Percentiles rank a stretch among this genome's conserved stretches.
Conservation (phyloP, 257 asterid species). For the Ligustrum vulgare region DNA sequence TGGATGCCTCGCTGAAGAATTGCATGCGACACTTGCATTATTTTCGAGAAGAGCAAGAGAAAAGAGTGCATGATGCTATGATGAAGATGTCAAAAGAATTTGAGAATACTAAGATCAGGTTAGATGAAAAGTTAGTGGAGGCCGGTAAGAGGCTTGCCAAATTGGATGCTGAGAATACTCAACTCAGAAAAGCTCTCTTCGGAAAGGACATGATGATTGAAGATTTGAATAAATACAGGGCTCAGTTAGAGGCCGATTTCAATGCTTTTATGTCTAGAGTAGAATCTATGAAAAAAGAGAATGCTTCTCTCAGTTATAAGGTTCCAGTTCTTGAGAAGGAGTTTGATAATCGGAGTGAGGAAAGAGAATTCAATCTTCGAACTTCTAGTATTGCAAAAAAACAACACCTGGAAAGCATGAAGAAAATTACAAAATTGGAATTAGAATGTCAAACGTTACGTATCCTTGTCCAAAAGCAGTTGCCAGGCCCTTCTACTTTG, state of each 20-base stretch:
- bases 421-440: slow-evolving; percentile 61
- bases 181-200: slow-evolving; percentile 50
- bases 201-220: slow-evolving; percentile 58
- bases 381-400: slow-evolving; percentile 55
- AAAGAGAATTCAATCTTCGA: slow-evolving; percentile 68
- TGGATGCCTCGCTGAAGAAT: slow-evolving; percentile 79
- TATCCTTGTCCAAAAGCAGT: slow-evolving; percentile 59
- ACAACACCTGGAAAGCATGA: slow-evolving; percentile 57
- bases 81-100: slow-evolving; percentile 53
- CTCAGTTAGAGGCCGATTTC: slow-evolving; percentile 51
- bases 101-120: slow-evolving; percentile 35
- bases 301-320: slow-evolving; percentile 65
- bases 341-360: slow-evolving; percentile 75
- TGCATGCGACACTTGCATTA: slow-evolving; percentile 71
- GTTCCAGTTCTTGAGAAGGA: slow-evolving; percentile 74
- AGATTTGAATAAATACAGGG: slow-evolving; percentile 45
- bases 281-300: slow-evolving; percentile 73
- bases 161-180: slow-evolving; percentile 58
- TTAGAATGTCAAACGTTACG: slow-evolving; percentile 77
- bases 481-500: slow-evolving; percentile 74
- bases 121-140: slow-evolving; percentile 52
- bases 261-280: slow-evolving; percentile 43
- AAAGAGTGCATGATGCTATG: slow-evolving; percentile 54
- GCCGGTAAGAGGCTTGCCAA: slow-evolving; percentile 40
- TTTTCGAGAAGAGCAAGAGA: slow-evolving; percentile 70